Conservation (phyloP, 2,329 filamentous ascomycete species). For the Colletotrichum spinosum region DNA sequence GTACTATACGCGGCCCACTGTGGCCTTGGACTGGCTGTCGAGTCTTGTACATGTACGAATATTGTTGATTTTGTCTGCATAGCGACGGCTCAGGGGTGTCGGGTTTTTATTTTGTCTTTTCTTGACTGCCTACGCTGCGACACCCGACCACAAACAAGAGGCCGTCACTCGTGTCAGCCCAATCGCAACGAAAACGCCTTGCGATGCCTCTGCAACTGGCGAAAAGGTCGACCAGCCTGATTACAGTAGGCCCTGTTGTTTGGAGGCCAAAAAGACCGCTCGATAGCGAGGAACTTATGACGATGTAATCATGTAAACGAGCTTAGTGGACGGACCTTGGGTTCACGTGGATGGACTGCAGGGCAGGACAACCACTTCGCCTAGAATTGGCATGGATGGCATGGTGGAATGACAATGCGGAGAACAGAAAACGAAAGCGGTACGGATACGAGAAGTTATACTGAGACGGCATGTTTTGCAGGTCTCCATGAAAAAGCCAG, state of each 20-base stretch:
- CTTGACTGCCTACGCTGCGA: slow-evolving; percentile 20
- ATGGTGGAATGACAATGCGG: slow-evolving; percentile 24
- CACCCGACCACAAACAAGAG: slow-evolving; percentile 32
- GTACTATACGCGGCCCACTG: neutral
- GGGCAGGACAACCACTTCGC: neutral
- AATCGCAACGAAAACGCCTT: slow-evolving; percentile 1
- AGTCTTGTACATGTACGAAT: slow-evolving; percentile 40
- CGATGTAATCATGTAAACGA: slow-evolving; percentile 16
- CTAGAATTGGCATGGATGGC: slow-evolving; percentile 9
- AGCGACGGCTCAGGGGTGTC: slow-evolving; percentile 38
- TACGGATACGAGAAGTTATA: slow-evolving; percentile 3
- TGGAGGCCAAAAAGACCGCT: no score
- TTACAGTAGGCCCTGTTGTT: neutral
- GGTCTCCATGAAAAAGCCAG: neutral
- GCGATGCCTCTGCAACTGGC: slow-evolving; percentile 6
- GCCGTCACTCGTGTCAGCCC: slow-evolving; percentile 10
- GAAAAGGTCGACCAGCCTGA: neutral
- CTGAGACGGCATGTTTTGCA: neutral
- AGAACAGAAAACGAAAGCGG: slow-evolving; percentile 11
- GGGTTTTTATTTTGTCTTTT: slow-evolving; percentile 20
- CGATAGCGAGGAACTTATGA: slow-evolving; percentile 13
- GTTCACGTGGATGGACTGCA: slow-evolving; percentile 2
- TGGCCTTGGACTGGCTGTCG: neutral
- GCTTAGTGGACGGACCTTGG: neutral
- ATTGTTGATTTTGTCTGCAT: slow-evolving; percentile 39